These are phyloP conservation scores for Colletotrichum gigasporum DNA, from an alignment of 2,329 filamentous ascomycete genomes.

Conservation along the genomic window DNA sequence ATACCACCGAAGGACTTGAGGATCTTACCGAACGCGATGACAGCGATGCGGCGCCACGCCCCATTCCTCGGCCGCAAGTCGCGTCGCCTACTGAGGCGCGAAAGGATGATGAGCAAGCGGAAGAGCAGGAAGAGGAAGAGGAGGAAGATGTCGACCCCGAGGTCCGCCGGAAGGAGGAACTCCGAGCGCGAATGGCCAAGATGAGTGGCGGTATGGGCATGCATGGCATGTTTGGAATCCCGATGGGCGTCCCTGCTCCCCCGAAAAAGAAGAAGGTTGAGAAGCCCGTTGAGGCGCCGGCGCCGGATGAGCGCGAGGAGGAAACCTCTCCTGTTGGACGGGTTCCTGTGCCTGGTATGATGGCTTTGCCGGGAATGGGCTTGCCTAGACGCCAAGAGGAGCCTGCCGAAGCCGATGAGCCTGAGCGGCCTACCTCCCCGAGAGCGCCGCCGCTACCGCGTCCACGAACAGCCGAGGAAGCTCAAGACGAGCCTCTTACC, in stretches of 20 bases:
- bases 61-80: conserved; percentile 45
- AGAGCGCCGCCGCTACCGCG: conserved; percentile 49
- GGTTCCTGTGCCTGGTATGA: conserved; percentile 66
- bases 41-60: conserved; percentile 67
- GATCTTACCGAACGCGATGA: conserved; percentile 78
- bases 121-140: conserved; percentile 71
- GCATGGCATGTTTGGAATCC: conserved; percentile 90
- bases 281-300: conserved; percentile 44
- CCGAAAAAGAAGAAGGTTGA: conserved; percentile 67
- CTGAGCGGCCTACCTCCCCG: conserved; percentile 50
- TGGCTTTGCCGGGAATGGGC: conserved; percentile 78
- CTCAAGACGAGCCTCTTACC: conserved; percentile 40
- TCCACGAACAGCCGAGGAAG: conserved; percentile 61
- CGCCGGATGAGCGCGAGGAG: conserved; percentile 54
- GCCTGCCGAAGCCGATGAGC: conserved; percentile 58
- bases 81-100: conserved; percentile 44
- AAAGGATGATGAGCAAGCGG: conserved; percentile 52
- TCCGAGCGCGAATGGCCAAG: conserved; percentile 96
- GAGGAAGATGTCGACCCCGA: conserved; percentile 90
- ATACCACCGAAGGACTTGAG: conserved; percentile 69
- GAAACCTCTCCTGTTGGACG: conserved; percentile 51
- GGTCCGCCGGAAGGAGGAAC: conserved; percentile 82
- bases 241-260: conserved; percentile 59
- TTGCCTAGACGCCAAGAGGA: conserved; percentile 60
- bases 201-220: conserved; percentile 99